A percentile compares a stretch with the other conserved stretches of the same genome.
phyloP scores from a whole-genome alignment of 768 basidiomycete genomes.

The Dioszegia hungarica region DNA sequence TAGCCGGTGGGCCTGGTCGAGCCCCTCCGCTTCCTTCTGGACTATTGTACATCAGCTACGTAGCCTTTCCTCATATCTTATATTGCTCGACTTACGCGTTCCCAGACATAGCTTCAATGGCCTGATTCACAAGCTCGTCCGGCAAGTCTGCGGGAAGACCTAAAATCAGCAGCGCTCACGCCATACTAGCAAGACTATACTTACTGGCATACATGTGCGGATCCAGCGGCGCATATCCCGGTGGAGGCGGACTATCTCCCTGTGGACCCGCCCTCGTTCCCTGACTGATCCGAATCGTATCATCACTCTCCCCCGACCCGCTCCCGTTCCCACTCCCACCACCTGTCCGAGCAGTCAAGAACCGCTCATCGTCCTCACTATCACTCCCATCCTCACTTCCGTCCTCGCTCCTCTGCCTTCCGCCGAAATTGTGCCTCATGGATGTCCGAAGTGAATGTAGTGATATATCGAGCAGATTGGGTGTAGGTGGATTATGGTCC shows the following conservation, averaged over 20 bases:
- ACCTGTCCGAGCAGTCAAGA: constrained; percentile 8
- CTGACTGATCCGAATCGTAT: constrained; percentile 26
- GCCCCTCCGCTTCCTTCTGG: too few species aligned
- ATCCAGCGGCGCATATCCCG: constrained; percentile 46
- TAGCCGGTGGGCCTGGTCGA: background rate
- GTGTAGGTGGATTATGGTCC: constrained; percentile 52
- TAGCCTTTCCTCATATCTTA: too few species aligned
- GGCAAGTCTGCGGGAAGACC: constrained; percentile 92
- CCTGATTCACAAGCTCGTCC: constrained; percentile 84
- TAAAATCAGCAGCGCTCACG: constrained; percentile 49
- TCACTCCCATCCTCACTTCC: constrained; percentile 17
- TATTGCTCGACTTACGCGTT: background rate
- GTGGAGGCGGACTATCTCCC: constrained; percentile 39
- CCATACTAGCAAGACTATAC: constrained; percentile 3
- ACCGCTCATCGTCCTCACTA: background rate
- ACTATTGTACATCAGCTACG: too few species aligned
- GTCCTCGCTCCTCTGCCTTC: constrained; percentile 15
- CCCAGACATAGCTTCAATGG: constrained; percentile 59
- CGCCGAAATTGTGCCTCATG: constrained; percentile 38
- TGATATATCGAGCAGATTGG: constrained; percentile 51
- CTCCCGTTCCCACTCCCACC: constrained; percentile 20
- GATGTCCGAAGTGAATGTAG: constrained; percentile 47
- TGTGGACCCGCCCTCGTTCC: background rate
- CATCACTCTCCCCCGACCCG: constrained; percentile 32
- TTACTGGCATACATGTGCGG: constrained; percentile 40